Evolutionary conservation across 306 rosid genomes (phyloP).

Genomic region (Canavalia gladiata): DNA sequence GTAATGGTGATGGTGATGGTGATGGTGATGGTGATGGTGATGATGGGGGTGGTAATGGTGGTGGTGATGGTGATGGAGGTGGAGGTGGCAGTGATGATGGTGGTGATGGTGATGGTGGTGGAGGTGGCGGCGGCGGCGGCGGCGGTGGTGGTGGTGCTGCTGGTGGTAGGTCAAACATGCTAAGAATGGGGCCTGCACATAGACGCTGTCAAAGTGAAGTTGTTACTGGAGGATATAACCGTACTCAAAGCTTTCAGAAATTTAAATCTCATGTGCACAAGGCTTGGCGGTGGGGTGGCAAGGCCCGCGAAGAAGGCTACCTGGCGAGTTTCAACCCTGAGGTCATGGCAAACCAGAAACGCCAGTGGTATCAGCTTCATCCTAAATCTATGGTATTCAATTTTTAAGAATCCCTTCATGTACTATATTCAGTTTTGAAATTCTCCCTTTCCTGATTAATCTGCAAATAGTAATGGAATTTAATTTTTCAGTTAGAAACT

Average conservation of each 20-base stretch:
- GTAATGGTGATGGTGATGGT: neutral
- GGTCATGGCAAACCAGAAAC: conserved; percentile 91
- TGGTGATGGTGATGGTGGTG: neutral
- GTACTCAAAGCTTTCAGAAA: conserved; percentile 70
- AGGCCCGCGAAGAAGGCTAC: conserved; percentile 52
- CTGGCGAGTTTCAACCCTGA: conserved; percentile 72
- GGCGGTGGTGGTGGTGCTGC: neutral
- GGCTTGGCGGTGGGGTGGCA: conserved; percentile 79
- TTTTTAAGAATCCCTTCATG: conserved; percentile 39
- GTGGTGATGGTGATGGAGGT: neutral
- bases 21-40: conserved; percentile 15
- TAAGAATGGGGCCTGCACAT: conserved; percentile 60
- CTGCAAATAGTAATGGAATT: conserved; percentile 10
- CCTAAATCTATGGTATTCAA: conserved; percentile 78
- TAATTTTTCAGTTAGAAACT: neutral
- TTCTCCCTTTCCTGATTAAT: conserved; percentile 30
- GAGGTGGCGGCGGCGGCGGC: conserved; percentile 2
- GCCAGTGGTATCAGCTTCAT: conserved; percentile 97
- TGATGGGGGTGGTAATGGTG: conserved; percentile 16
- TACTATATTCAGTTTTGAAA: conserved; percentile 19
- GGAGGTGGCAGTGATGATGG: neutral
- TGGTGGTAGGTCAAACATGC: conserved; percentile 45
- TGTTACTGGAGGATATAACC: conserved; percentile 48
- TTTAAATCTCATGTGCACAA: conserved; percentile 71
- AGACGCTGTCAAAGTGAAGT: conserved; percentile 78